Conservation (phyloP, 2,329 filamentous ascomycete genomes). For the Chaetoscypha palmicola region DNA sequence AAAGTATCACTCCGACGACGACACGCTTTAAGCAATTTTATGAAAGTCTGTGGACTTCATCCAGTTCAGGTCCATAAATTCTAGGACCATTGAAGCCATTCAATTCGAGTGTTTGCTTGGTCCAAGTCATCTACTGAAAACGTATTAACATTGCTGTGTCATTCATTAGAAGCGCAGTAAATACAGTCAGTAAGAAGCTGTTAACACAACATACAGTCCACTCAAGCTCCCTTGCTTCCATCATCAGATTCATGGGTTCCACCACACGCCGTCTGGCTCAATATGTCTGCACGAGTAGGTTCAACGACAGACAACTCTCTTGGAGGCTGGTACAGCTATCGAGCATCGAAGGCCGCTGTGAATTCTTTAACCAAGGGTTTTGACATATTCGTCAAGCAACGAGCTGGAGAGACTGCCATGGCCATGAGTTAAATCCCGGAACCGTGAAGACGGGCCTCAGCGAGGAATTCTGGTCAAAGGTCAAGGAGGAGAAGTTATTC, state of each 20-base stretch:
- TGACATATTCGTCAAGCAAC: slow-evolving; percentile 56
- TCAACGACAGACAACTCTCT: slow-evolving; percentile 63
- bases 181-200: too few species aligned
- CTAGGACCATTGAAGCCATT: too few species aligned
- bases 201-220: too few species aligned
- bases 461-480: slow-evolving; percentile 62
- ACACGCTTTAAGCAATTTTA: too few species aligned
- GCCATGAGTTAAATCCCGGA: slow-evolving; percentile 67
- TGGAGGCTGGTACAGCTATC: slow-evolving; percentile 79
- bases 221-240: not conserved
- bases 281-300: slow-evolving; percentile 73
- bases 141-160: too few species aligned
- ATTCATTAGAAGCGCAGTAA: too few species aligned
- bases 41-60: too few species aligned
- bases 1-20: too few species aligned
- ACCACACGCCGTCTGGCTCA: slow-evolving; percentile 56
- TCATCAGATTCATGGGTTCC: not conserved
- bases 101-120: too few species aligned
- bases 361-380: slow-evolving; percentile 65
- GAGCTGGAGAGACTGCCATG: slow-evolving; percentile 55
- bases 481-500: slow-evolving; percentile 56
- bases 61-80: too few species aligned
- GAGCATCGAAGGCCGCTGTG: slow-evolving; percentile 67
- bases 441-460: slow-evolving; percentile 73
- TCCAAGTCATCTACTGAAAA: too few species aligned